Evolutionary conservation across 768 basidiomycete genomes (phyloP).

Genomic region (Clitopilus passeckerianus): DNA sequence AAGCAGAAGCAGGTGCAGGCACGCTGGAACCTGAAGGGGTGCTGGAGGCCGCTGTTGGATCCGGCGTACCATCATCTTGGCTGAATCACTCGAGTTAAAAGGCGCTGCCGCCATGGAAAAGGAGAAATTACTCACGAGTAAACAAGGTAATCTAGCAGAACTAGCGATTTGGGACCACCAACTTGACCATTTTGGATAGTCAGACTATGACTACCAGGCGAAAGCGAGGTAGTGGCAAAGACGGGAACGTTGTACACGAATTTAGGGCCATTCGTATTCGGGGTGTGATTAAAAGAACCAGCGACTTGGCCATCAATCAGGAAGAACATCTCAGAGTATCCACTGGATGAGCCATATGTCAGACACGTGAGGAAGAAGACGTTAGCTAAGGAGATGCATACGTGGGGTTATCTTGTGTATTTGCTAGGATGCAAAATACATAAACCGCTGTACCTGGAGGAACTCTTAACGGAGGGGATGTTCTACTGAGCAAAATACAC

Average conservation of each 20-base stretch:
- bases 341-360: constrained; percentile 9
- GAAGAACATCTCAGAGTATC: constrained; percentile 30
- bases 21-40: not conserved
- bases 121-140: constrained; percentile 26
- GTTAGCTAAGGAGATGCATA: not conserved
- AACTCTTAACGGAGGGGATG: constrained; percentile 3
- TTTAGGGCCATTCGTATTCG: constrained; percentile 3
- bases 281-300: constrained; percentile 21
- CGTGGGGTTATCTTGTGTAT: constrained; percentile 14
- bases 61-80: constrained; percentile 6
- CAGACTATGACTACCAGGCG: constrained; percentile 22
- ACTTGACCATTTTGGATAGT: constrained; percentile 26
- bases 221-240: constrained; percentile 23
- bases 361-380: not conserved
- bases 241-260: constrained; percentile 29
- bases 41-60: not conserved
- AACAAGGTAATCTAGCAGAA: constrained; percentile 33
- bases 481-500: not conserved
- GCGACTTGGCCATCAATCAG: constrained; percentile 26
- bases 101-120: not conserved
- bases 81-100: not conserved
- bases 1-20: not conserved
- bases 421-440: constrained; percentile 32
- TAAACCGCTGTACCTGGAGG: constrained; percentile 37
- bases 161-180: constrained; percentile 19